These are phyloP conservation scores for Blastocystis sp. DNA, from an alignment of 352 stramenopile species.

Conservation along the genomic window DNA sequence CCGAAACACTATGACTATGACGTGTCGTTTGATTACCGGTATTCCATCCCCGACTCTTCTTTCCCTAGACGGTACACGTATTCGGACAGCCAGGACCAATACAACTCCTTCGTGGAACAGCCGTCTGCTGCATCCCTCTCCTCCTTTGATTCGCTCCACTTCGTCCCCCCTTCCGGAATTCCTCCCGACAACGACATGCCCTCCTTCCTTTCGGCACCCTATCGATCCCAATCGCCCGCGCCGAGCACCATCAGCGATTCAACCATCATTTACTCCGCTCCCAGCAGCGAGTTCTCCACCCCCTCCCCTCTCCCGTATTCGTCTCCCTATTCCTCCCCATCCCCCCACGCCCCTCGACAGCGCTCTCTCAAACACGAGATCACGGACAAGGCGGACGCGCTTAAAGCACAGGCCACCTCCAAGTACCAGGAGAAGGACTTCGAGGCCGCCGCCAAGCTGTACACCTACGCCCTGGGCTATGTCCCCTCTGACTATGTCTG, in stretches of 20 bases:
- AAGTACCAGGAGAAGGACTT: constrained; percentile 38
- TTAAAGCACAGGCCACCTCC: background rate
- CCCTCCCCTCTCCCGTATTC: background rate
- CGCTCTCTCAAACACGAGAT: constrained; percentile 33
- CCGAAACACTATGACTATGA: background rate
- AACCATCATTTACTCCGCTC: background rate
- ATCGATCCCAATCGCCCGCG: background rate
- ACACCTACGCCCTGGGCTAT: constrained; percentile 23
- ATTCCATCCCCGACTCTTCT: background rate
- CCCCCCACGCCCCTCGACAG: background rate
- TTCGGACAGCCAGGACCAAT: background rate
- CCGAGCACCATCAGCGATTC: constrained; percentile 56
- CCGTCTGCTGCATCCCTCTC: background rate
- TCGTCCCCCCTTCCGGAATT: constrained; percentile 1
- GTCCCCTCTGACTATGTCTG: constrained; percentile 42
- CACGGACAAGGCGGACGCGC: constrained; percentile 33
- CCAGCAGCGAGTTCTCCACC: background rate
- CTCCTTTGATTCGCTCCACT: constrained; percentile 26
- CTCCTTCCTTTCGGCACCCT: constrained; percentile 5
- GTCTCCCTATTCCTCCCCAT: background rate
- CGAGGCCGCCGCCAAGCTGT: constrained; percentile 21
- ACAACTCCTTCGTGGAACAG: background rate
- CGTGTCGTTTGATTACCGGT: background rate
- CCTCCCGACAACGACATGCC: constrained; percentile 27
- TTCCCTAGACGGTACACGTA: background rate